phyloP scores from a whole-genome alignment of 108 stramenopile genomes.

The Skeletonema costatum region DNA sequence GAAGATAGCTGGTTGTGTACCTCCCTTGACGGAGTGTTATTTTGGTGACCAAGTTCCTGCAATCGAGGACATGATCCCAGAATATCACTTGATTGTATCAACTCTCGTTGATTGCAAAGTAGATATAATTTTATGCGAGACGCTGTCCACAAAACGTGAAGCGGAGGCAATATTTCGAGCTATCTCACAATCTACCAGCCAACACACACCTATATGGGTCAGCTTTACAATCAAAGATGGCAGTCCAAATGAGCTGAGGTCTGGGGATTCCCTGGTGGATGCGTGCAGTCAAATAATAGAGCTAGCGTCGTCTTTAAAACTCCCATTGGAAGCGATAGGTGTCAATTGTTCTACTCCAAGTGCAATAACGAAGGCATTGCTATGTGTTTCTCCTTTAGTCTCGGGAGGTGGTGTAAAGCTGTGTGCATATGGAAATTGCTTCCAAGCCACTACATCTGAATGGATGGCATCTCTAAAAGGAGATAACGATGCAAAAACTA shows the following conservation, averaged over 20 bases:
- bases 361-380: constrained; percentile 37
- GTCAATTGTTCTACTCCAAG: constrained; percentile 48
- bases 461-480: constrained; percentile 39
- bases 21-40: constrained; percentile 54
- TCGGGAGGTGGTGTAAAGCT: constrained; percentile 16
- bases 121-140: constrained; percentile 49
- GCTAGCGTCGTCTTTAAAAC: constrained; percentile 3
- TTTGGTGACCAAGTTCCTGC: constrained; percentile 30
- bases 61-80: constrained; percentile 23
- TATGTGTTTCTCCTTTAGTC: constrained; percentile 1
- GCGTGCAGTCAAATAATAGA: constrained; percentile 21
- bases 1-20: constrained; percentile 43
- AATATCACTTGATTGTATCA: constrained; percentile 27
- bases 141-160: constrained; percentile 48
- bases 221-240: constrained; percentile 49
- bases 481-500: neutral
- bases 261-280: constrained; percentile 30
- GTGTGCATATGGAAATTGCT: constrained; percentile 47
- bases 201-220: constrained; percentile 32
- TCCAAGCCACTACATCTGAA: constrained; percentile 48
- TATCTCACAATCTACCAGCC: neutral
- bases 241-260: constrained; percentile 24
- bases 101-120: constrained; percentile 37
- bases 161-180: constrained; percentile 33
- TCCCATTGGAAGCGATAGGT: constrained; percentile 41